Percentiles rank a stretch among this genome's conserved stretches.
Conservation (phyloP, 108 stramenopile genomes). For the Schizochytrium sp. region DNA sequence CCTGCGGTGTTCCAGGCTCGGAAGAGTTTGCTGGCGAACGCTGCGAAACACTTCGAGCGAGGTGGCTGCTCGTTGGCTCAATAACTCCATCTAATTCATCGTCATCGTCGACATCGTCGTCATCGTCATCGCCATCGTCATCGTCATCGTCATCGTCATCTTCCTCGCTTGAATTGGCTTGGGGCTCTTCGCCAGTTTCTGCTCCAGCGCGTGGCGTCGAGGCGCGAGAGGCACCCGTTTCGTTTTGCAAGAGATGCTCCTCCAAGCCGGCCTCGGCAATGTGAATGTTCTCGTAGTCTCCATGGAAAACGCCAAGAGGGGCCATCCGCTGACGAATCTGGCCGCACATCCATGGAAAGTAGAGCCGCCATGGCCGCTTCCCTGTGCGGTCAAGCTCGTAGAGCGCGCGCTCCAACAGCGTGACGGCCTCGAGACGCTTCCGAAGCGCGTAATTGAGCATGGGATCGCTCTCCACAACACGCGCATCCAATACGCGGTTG, state of each 20-base stretch:
- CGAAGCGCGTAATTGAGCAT: background rate
- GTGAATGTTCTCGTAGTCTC: background rate
- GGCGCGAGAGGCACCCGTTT: no score
- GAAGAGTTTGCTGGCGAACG: no score
- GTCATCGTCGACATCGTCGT: background rate
- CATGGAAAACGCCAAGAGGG: background rate
- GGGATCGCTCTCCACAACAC: slow-evolving; percentile 6
- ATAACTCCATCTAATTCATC: no score
- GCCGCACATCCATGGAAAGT: slow-evolving; percentile 6
- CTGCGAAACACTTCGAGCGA: no score
- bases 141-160: background rate
- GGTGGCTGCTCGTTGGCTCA: no score
- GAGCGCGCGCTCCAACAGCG: background rate
- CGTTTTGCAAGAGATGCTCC: background rate
- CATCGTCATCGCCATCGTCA: background rate
- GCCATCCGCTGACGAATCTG: slow-evolving; percentile 1
- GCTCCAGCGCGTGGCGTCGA: no score
- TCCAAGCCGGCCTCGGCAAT: background rate
- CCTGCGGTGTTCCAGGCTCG: no score
- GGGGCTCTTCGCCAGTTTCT: no score
- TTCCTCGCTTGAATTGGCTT: background rate
- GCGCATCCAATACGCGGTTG: background rate
- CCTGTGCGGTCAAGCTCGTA: background rate
- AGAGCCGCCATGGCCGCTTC: background rate
- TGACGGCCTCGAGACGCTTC: background rate